Evolutionary conservation across 371 early-diverging fungal species (phyloP).

Genomic region (Mucor mucedo): DNA sequence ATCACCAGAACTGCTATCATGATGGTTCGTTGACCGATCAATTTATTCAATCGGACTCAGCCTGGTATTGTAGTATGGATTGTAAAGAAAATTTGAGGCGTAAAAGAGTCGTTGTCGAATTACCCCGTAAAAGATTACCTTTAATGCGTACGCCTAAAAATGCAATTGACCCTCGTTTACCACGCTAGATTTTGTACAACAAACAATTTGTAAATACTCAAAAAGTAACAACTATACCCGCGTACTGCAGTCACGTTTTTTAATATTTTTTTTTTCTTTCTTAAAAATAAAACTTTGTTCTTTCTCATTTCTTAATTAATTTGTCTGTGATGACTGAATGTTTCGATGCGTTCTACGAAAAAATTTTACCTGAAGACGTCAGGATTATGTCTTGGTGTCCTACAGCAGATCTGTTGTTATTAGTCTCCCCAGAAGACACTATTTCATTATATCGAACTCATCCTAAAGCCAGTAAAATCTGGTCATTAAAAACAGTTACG

Average conservation of each 20-base stretch:
- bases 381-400: conserved; percentile 30
- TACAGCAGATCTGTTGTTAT: conserved; percentile 26
- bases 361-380: conserved; percentile 13
- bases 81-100: conserved; percentile 70
- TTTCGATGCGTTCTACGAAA: conserved; percentile 4
- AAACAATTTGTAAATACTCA: neutral
- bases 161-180: neutral
- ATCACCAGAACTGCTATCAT: conserved; percentile 64
- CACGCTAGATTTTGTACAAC: neutral
- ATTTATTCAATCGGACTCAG: conserved; percentile 44
- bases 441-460: conserved; percentile 19
- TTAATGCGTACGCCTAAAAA: conserved; percentile 63
- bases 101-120: conserved; percentile 64
- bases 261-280: neutral
- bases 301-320: neutral
- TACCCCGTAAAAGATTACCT: conserved; percentile 69
- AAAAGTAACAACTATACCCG: neutral
- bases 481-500: conserved; percentile 9
- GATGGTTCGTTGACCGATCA: conserved; percentile 52
- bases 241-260: conserved; percentile 7
- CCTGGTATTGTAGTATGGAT: conserved; percentile 76
- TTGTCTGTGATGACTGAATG: neutral
- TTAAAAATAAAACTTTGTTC: neutral
- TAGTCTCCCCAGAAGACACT: conserved; percentile 15
- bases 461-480: conserved; percentile 8